Evolutionary conservation across 176 grass and related monocot species (phyloP), one percentile per base, ranked within the genome.

Genomic region (Microstegium vimineum): DNA sequence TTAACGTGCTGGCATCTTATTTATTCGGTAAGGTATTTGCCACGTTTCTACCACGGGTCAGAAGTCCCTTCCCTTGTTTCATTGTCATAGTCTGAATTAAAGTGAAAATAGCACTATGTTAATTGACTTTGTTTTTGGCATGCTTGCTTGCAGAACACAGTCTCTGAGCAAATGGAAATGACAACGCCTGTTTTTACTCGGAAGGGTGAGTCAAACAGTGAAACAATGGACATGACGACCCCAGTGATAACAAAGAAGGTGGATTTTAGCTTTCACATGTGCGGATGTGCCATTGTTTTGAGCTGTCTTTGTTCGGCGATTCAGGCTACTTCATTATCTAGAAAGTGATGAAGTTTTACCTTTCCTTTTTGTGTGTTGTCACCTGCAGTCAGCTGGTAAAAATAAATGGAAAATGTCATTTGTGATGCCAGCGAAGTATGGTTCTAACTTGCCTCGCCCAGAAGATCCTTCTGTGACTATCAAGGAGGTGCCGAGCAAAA

Each of bases 151-250:
- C 45, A 98, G 95, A 98, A 98, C 70, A 91, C 74, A 26, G 28
- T 41, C 15, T 86, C 86, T 49, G 84, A 93, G 37, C 92, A 90
- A 81, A 94, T 98, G 95, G 84, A 98, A 84, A 98, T 98, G 92
- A 98, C 92, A 71, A 91, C 92, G 56, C 95, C 95, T 86, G 92
- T 98, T 80, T 86, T 87, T 63, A 94, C 90, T 62, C 49, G 66
- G 54, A 93, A 93, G 76, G 82, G 78, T 9, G 87, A 90, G 42
- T 37, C 60, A 22, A 68, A 36, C 23, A 69, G 92, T 4, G 75
- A 93, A 87, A 90, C 78, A 13, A 94, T 98, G 95, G 92, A 98
- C 25, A 98, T 94, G 95, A 94, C 95, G 31, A 98, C 95, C 18
- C 95, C 92, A 32, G 95, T 98, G 62, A 88, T 98, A 85, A 94